Evolutionary conservation across 2,329 filamentous ascomycete genomes (phyloP), one percentile per base, ranked within the genome.

Genomic region (Clarireedia hainanense): DNA sequence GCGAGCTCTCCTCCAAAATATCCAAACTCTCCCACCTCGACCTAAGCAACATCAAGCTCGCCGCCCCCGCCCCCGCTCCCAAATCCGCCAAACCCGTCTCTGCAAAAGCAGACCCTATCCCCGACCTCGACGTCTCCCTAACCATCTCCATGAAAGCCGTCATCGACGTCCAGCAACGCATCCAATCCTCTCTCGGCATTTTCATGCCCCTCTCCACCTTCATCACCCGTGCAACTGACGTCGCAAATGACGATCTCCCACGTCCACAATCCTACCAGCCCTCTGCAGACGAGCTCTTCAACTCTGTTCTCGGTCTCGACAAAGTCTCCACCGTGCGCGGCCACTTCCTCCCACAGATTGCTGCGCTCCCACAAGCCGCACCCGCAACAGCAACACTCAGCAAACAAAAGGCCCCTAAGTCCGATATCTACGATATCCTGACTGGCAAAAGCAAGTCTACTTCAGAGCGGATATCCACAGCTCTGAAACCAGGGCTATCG

Each of bases 171-270:
- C 91, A 96, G 76, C 83, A 85, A 73, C 85, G 87, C 68, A 82
- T 97, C 63, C 80, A 91, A 66, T 76, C 85, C 54, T 85, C 83
- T 4, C 79, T 96, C 26, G 90, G 89, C 58, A 83, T 92, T 57
- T 87, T 84, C 68, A 76, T 96, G 48, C 91, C 92, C 14, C 76
- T 97, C 5, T 89, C 88, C 2, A 90, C 88, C 12, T 96, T 97
- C 74, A 83, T 99, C 69, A 80, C 84, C 55, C 86, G 91, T 53
- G 94, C 94, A 42, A 81, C 88, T 42, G 86, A 94, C 66, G 74
- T 95, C 26, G 94, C 94, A 58, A 97, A 97, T 73, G 86, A 94
- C 60, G 83, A 88, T 47, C 80, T 97, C 6, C 92, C 92, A 2
- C 75, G 80, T 27, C 80, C 84, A 5, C 78, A 83, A 58, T 75